phyloP scores from a whole-genome alignment of 805 yeast species.

The Myxozyma sirexii region DNA sequence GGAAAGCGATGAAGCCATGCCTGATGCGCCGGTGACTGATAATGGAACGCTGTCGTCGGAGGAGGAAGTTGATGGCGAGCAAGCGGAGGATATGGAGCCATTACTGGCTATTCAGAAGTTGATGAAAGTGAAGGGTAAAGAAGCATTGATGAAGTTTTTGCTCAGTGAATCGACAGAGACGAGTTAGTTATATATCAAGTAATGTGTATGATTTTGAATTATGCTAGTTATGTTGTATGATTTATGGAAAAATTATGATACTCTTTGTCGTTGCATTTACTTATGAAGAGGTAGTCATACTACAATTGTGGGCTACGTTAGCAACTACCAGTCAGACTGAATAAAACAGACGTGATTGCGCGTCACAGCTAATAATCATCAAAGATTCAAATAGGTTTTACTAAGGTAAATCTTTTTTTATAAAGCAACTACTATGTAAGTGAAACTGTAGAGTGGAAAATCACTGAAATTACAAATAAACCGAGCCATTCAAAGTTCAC shows the following conservation, averaged over 20 bases:
- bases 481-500: too few species aligned
- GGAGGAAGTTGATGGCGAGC: not conserved
- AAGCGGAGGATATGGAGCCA: conserved; percentile 44
- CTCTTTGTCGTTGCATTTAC: not conserved
- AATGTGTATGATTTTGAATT: not conserved
- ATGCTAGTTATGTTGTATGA: not conserved
- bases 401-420: too few species aligned
- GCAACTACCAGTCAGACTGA: too few species aligned
- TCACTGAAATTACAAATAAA: too few species aligned
- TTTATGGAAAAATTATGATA: not conserved
- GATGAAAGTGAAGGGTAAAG: conserved; percentile 70
- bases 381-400: too few species aligned
- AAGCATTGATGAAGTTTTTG: conserved; percentile 62
- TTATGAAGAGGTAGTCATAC: not conserved
- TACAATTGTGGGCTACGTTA: too few species aligned
- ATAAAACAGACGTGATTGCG: too few species aligned
- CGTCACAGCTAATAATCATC: too few species aligned
- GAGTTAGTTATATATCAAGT: not conserved
- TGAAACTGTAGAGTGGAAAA: too few species aligned
- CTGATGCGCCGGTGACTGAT: not conserved
- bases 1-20: conserved; percentile 1
- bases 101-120: conserved; percentile 60
- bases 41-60: not conserved
- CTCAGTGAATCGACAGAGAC: not conserved
- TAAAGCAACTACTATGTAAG: too few species aligned